Conservation (phyloP, 768 basidiomycete species). For the Gyrodon lividus region DNA sequence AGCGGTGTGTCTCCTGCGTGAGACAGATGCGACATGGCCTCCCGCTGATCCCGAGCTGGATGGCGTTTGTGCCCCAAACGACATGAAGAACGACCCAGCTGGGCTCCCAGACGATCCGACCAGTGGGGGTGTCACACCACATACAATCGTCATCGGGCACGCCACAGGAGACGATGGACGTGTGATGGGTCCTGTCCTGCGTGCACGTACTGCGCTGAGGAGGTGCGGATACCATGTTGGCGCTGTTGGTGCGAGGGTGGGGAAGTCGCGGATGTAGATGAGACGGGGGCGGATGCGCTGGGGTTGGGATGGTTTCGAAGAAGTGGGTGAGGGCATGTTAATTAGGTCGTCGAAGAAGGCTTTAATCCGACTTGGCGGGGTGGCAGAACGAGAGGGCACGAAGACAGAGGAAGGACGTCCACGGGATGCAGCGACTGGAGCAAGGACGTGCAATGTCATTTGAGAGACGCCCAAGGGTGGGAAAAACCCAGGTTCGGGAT, state of each 20-base stretch:
- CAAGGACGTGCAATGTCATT: constrained; percentile 48
- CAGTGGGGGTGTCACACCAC: constrained; percentile 84
- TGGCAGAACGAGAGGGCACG: constrained; percentile 40
- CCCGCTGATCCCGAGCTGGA: background rate
- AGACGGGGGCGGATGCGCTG: constrained; percentile 55
- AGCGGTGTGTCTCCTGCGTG: constrained; percentile 16
- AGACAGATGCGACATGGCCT: background rate
- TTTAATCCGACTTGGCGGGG: constrained; percentile 57
- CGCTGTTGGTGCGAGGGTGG: constrained; percentile 69
- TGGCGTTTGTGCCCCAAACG: constrained; percentile 13
- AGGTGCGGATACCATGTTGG: constrained; percentile 81
- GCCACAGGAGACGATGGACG: constrained; percentile 57
- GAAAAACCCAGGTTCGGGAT: constrained; percentile 48
- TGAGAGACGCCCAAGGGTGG: constrained; percentile 35
- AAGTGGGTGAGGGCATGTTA: constrained; percentile 47
- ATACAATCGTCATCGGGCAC: constrained; percentile 79
- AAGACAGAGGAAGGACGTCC: constrained; percentile 32
- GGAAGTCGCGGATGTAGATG: constrained; percentile 82
- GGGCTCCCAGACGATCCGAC: constrained; percentile 28
- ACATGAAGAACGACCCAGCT: constrained; percentile 11
- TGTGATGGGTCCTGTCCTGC: constrained; percentile 64
- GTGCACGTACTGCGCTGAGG: constrained; percentile 71
- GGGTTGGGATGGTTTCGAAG: constrained; percentile 27
- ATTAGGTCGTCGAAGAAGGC: constrained; percentile 77
- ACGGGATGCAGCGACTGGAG: constrained; percentile 35